Evolutionary conservation across 768 basidiomycete genomes (phyloP).

Genomic region (Serendipita vermifera): DNA sequence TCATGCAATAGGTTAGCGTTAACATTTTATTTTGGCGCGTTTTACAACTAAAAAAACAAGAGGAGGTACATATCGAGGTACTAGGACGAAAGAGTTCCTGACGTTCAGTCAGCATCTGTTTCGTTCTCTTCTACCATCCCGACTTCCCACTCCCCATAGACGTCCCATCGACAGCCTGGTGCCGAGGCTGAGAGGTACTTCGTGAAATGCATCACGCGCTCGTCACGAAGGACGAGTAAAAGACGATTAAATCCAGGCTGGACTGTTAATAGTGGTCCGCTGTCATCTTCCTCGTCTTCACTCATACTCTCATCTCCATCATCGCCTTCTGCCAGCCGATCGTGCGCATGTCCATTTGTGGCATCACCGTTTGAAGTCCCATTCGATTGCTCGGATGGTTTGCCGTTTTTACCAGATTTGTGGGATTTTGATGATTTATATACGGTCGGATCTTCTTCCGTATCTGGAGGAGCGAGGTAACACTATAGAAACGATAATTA

Average conservation of each 20-base stretch:
- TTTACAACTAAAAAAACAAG: too few species aligned
- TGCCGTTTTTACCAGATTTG: conserved; percentile 18
- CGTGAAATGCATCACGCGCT: conserved; percentile 86
- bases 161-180: conserved; percentile 83
- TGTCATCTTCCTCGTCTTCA: conserved; percentile 53
- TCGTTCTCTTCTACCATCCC: conserved; percentile 61
- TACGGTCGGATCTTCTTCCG: conserved; percentile 89
- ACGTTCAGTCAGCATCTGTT: conserved; percentile 16
- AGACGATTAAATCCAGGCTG: conserved; percentile 85
- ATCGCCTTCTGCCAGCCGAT: conserved; percentile 13
- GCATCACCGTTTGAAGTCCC: conserved; percentile 15
- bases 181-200: conserved; percentile 90
- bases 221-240: conserved; percentile 79
- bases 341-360: conserved; percentile 17
- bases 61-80: too few species aligned
- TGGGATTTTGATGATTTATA: conserved; percentile 43
- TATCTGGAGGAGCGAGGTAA: conserved; percentile 90
- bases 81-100: too few species aligned
- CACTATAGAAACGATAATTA: conserved; percentile 35
- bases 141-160: conserved; percentile 85
- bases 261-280: conserved; percentile 69
- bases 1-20: not conserved
- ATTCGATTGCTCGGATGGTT: conserved; percentile 14
- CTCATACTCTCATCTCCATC: conserved; percentile 24
- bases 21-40: conserved; percentile 13